Conservation (phyloP, 208 protist genomes). For the Leishmania gerbilli region DNA sequence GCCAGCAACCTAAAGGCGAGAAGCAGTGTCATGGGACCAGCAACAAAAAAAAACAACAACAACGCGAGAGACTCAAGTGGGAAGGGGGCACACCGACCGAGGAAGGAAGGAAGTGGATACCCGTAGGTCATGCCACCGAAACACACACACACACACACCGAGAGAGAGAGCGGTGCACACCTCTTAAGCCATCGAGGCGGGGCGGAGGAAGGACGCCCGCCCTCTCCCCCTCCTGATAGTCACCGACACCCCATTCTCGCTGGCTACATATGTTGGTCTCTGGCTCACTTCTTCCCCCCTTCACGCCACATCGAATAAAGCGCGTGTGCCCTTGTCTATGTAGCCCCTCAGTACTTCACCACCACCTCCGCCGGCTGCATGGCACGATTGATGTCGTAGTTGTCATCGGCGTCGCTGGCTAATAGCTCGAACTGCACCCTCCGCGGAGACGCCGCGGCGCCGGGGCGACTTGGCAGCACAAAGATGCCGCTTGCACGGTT, state of each 20-base stretch:
- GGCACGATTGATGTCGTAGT: slow-evolving; percentile 35
- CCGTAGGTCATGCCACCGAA: no score
- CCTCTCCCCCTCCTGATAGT: neutral
- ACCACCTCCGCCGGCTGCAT: slow-evolving; percentile 52
- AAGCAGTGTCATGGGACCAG: neutral
- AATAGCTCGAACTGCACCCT: slow-evolving; percentile 58
- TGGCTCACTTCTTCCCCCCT: neutral
- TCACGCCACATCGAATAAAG: neutral
- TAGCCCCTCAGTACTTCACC: slow-evolving; percentile 23
- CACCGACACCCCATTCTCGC: neutral
- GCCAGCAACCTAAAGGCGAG: neutral
- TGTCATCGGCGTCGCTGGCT: slow-evolving; percentile 50
- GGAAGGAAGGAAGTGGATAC: neutral
- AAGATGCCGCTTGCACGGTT: slow-evolving; percentile 9
- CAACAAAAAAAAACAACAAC: no score
- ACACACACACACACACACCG: no score
- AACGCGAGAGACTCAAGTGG: neutral
- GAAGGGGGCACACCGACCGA: no score
- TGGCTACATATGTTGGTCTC: no score
- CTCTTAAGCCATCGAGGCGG: neutral
- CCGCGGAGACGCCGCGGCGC: slow-evolving; percentile 16
- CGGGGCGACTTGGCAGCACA: slow-evolving; percentile 35
- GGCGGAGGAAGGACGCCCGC: neutral
- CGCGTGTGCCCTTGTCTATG: neutral
- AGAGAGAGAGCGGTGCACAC: neutral